phyloP scores from a whole-genome alignment of 345 rosid genomes.

The Eutrema yunnanense region DNA sequence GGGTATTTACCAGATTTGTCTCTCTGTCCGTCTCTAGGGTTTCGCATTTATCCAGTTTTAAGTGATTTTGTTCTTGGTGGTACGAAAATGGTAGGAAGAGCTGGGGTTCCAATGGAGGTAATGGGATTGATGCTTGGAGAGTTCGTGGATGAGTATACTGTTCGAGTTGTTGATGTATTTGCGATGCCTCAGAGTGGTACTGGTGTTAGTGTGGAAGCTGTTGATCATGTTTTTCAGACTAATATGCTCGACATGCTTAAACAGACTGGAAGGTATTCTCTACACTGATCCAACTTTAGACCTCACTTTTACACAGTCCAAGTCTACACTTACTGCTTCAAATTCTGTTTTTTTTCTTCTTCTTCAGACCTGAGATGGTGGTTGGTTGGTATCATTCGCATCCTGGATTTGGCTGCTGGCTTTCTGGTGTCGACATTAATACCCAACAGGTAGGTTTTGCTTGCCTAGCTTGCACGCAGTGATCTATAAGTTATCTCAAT shows the following conservation, averaged over 20 bases:
- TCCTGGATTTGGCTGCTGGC: constrained; percentile 97
- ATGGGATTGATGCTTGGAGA: constrained; percentile 97
- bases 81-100: constrained; percentile 43
- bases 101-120: constrained; percentile 96
- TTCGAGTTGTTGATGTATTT: constrained; percentile 89
- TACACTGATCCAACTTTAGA: background rate
- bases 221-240: constrained; percentile 89
- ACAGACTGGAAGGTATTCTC: constrained; percentile 75
- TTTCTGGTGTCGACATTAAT: constrained; percentile 89
- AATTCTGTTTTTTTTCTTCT: background rate
- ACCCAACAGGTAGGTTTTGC: constrained; percentile 64
- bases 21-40: too few relatives aligned
- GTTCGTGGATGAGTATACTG: constrained; percentile 89
- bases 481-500: background rate
- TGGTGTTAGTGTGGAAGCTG: constrained; percentile 91
- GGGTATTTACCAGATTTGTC: background rate
- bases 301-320: background rate
- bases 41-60: too few relatives aligned
- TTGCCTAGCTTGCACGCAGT: background rate
- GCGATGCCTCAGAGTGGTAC: constrained; percentile 98
- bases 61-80: background rate
- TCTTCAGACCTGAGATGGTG: constrained; percentile 82
- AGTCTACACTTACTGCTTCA: background rate
- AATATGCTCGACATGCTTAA: constrained; percentile 95
- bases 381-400: constrained; percentile 96